A percentile compares a stretch with the other conserved stretches of the same genome.
phyloP scores from a whole-genome alignment of 148 eudicot species.

The Diospyros lotus region DNA sequence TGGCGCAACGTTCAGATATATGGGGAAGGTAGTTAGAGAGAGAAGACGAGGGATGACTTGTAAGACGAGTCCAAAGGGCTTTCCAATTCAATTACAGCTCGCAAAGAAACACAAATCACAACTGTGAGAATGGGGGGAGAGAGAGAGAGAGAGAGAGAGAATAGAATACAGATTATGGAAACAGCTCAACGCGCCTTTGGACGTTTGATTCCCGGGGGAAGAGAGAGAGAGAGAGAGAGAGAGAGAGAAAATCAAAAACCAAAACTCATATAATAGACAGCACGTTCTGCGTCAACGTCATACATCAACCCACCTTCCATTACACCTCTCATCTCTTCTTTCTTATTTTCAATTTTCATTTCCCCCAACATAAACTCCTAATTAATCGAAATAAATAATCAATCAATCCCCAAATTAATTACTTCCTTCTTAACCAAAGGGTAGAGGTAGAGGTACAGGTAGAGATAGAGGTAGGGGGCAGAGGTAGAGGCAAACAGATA shows the following conservation, averaged over 20 bases:
- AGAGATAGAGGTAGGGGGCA: no score
- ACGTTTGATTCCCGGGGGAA: not conserved
- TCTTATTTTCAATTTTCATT: no score
- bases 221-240: no score
- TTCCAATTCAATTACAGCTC: conserved; percentile 35
- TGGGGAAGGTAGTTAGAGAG: not conserved
- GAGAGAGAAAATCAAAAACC: no score
- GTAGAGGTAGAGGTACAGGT: no score
- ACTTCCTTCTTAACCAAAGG: no score
- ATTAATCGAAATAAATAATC: no score
- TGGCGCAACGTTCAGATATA: not conserved
- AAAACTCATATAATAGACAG: not conserved
- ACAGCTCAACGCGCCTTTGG: conserved; percentile 51
- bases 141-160: conserved; percentile 8
- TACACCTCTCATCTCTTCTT: no score
- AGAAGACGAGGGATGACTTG: not conserved
- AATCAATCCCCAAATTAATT: no score
- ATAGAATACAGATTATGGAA: conserved; percentile 5
- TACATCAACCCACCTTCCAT: no score
- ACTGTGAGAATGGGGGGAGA: not conserved
- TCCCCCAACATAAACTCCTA: no score
- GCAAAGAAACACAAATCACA: conserved; percentile 11
- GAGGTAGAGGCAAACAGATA: no score
- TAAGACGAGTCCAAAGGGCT: conserved; percentile 11
- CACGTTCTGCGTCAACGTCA: not conserved